Base-by-base conservation (phyloP, 371 early-diverging fungal species). In the Capniomyces stellatus region DNA sequence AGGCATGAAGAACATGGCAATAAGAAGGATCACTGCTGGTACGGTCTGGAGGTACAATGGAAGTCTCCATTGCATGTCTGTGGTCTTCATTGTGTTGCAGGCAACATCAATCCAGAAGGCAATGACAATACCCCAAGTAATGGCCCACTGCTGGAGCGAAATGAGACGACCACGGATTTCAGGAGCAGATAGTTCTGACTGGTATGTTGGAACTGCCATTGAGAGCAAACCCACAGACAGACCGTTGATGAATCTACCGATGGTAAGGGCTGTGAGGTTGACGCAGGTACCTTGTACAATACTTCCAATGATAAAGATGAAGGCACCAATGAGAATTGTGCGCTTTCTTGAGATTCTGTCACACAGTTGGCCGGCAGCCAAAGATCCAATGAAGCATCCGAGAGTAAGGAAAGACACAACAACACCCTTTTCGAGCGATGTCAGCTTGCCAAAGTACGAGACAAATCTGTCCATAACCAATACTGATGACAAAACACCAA, bases 181-280 rank as follows among this genome's bases (percentile, higher is more conserved):
- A 43, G 85, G 75, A 19, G 92, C 84, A 15, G 94, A 82, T 8
- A 93, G 78, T 55, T 93, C 90, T 22, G 89, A 80, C 66, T 91
- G 85, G 72, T 88, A 98, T 43, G 87, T 66, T 3, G 98, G 97
- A 10, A 90, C 90, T 30, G 75, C 74, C 78, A 81, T 82, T 51
- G 90, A 87, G 4, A 83, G 71, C 54, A 82, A 73, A 71, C 98
- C 98, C 54, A 89, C 70, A 43, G 81, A 84, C 8, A 91, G 57
- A 52, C 96, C 96, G 41, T 77, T 75, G 21, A 91, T 61, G 52
- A 78, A 71, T 29, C 96, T 79, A 23, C 89, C 91, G 30, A 67
- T 75, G 43, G 80, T 72, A 48, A 89, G 68, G 66, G 75, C 69
- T 29, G 59, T 70, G 39, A 71, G 59, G 48, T 66, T 61, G 24